Base-by-base conservation (phyloP, 345 rosid species). In the Triadica sebifera region DNA sequence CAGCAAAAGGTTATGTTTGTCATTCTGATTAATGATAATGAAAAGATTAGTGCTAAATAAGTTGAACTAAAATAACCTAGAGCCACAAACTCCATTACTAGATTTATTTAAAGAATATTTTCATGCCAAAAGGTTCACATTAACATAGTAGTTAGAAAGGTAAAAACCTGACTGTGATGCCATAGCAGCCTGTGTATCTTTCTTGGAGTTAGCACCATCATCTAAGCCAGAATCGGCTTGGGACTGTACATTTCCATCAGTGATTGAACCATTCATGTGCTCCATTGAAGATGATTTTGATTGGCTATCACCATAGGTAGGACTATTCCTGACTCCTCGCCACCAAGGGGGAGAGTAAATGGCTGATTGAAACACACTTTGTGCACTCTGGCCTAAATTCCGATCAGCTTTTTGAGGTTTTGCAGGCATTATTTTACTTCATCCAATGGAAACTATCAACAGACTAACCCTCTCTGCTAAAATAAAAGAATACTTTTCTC, bases 331-430 rank as follows among this genome's bases (percentile, higher is more conserved):
- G 29, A 70, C 74, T 72, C 80, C 87, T 46, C 66, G 81, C 91
- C 91, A 88, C 91, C 89, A 86, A 43, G 88, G 89, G 57, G 86
- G 85, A 24, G 77, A 59, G 72, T 75, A 80, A 41, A 69, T 20
- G 34, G 73, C 49, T 10, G 91, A 73, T 22, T 83, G 85, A 59
- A 75, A 73, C 67, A 81, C 65, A 39, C 65, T 69, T 19, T 47
- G 85, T 55, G 74, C 67, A 73, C 79, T 76, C 43, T 59, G 85
- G 29, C 75, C 85, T 67, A 77, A 49, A 55, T 56, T 79, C 19
- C 25, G 79, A 78, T 81, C 78, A 70, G 38, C 78, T 57, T 61
- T 74, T 45, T 73, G 82, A 43, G 71, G 56, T 71, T 85, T 87
- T 65, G 85, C 79, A 4, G 86, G 89, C 91, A 88, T 88, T 67